Percentiles rank a stretch among this genome's conserved stretches.
Conservation (phyloP, 2,329 filamentous ascomycete genomes). For the Colletotrichum musae region DNA sequence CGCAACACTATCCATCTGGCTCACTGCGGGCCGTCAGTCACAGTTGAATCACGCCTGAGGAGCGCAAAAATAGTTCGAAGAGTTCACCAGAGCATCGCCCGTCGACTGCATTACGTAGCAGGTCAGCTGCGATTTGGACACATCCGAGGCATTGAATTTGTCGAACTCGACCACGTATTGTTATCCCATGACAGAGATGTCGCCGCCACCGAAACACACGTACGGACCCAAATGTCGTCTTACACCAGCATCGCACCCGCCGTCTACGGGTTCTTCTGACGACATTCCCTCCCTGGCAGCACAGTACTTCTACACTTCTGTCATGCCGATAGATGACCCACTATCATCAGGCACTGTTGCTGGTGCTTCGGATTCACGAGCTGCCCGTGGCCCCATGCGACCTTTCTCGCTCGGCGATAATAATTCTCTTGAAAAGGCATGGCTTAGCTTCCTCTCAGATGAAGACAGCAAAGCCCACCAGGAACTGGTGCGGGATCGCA, state of each 20-base stretch:
- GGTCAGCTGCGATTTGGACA: no score
- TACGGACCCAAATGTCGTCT: constrained; percentile 73
- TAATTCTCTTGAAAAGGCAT: constrained; percentile 82
- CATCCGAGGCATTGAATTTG: no score
- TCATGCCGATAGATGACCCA: constrained; percentile 88
- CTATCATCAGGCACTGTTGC: constrained; percentile 76
- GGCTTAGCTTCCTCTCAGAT: constrained; percentile 72
- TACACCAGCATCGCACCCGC: constrained; percentile 60
- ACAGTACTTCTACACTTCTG: constrained; percentile 89
- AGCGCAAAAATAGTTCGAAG: no score
- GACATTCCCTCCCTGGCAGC: constrained; percentile 73
- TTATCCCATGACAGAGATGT: constrained; percentile 7
- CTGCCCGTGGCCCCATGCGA: constrained; percentile 74
- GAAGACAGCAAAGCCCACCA: constrained; percentile 64
- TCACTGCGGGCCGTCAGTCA: no score
- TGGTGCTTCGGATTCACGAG: constrained; percentile 63
- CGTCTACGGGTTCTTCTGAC: constrained; percentile 52
- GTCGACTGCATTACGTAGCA: no score
- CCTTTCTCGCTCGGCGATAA: constrained; percentile 88
- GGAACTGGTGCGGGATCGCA: constrained; percentile 51
- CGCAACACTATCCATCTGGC: no score
- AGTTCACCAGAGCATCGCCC: no score
- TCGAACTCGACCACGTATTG: not conserved
- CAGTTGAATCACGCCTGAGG: no score
- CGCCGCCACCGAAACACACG: constrained; percentile 61